Percentiles rank a stretch among this genome's conserved stretches.
phyloP scores from a whole-genome alignment of 2,329 filamentous ascomycete genomes.

The Cladophialophora carrionii region DNA sequence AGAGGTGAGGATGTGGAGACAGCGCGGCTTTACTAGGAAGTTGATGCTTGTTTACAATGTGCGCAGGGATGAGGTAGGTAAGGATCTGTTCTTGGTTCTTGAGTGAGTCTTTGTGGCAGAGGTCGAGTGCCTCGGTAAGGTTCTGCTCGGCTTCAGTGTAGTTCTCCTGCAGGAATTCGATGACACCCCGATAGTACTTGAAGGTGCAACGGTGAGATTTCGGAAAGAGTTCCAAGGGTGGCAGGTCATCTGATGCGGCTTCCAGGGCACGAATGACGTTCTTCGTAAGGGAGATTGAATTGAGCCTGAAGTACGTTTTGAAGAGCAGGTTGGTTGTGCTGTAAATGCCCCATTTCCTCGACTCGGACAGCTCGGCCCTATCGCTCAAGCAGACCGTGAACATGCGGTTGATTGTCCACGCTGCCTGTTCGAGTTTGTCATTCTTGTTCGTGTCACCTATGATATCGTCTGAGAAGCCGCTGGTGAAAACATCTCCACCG shows the following conservation, averaged over 20 bases:
- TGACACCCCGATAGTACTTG: slow-evolving; percentile 91
- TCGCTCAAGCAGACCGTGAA: slow-evolving; percentile 90
- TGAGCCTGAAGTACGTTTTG: slow-evolving; percentile 97
- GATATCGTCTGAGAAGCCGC: slow-evolving; percentile 76
- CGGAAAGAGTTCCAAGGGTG: slow-evolving; percentile 76
- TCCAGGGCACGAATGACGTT: slow-evolving; percentile 84
- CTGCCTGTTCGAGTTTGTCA: slow-evolving; percentile 86
- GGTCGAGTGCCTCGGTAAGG: slow-evolving; percentile 77
- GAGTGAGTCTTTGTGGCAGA: slow-evolving; percentile 72
- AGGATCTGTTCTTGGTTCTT: slow-evolving; percentile 89
- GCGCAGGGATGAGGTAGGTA: slow-evolving; percentile 92
- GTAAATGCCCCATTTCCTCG: slow-evolving; percentile 97
- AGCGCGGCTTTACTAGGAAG: slow-evolving; percentile 76
- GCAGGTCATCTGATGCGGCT: slow-evolving; percentile 79
- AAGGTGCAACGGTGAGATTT: slow-evolving; percentile 92
- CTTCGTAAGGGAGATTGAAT: slow-evolving; percentile 83
- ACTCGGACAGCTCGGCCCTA: slow-evolving; percentile 67
- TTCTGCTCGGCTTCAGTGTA: slow-evolving; percentile 82
- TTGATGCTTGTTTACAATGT: slow-evolving; percentile 82
- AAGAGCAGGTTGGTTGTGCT: slow-evolving; percentile 92
- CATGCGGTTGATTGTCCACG: slow-evolving; percentile 85
- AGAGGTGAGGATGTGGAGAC: slow-evolving; percentile 72
- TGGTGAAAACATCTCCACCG: slow-evolving; percentile 50
- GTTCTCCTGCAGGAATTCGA: slow-evolving; percentile 93
- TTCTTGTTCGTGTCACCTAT: slow-evolving; percentile 75